Evolutionary conservation across 805 yeast genomes (phyloP).

Genomic region (Sugiyamaella americana): DNA sequence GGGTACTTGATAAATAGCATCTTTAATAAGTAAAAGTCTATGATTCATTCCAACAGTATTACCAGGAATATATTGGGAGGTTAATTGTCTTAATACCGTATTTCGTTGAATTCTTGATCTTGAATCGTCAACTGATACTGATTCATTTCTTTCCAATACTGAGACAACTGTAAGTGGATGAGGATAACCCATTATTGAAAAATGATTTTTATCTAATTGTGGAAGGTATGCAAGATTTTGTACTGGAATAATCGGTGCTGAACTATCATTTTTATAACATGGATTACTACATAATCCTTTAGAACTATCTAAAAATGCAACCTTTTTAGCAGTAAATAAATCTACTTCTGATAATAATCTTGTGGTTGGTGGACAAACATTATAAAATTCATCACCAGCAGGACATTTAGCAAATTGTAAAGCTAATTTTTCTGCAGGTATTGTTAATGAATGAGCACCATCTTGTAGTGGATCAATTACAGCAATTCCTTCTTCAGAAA

Average conservation of each 20-base stretch:
- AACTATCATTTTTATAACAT: conserved; percentile 7
- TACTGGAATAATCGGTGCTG: background rate
- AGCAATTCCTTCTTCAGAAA: conserved; percentile 13
- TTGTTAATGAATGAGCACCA: background rate
- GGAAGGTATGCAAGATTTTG: conserved; percentile 4
- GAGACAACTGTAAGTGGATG: conserved; percentile 18
- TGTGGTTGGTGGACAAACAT: conserved; percentile 24
- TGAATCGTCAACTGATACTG: conserved; percentile 10
- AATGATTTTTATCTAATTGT: conserved; percentile 4
- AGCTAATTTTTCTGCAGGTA: conserved; percentile 15
- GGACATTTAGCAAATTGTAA: conserved; percentile 23
- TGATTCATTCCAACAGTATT: conserved; percentile 9
- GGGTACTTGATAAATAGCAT: conserved; percentile 13
- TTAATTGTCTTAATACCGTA: conserved; percentile 11
- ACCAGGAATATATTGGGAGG: conserved; percentile 13
- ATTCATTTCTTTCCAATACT: conserved; percentile 6
- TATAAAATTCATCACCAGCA: conserved; percentile 3
- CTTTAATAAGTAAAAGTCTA: conserved; percentile 18
- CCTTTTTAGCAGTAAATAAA: conserved; percentile 1
- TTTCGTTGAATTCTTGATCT: conserved; percentile 9
- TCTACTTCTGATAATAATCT: background rate
- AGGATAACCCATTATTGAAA: conserved; percentile 17
- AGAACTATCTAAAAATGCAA: background rate
- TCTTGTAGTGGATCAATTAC: conserved; percentile 21
- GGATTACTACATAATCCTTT: conserved; percentile 15